Evolutionary conservation across 2,329 filamentous ascomycete genomes (phyloP).

Genomic region (Mollisia scopiformis): DNA sequence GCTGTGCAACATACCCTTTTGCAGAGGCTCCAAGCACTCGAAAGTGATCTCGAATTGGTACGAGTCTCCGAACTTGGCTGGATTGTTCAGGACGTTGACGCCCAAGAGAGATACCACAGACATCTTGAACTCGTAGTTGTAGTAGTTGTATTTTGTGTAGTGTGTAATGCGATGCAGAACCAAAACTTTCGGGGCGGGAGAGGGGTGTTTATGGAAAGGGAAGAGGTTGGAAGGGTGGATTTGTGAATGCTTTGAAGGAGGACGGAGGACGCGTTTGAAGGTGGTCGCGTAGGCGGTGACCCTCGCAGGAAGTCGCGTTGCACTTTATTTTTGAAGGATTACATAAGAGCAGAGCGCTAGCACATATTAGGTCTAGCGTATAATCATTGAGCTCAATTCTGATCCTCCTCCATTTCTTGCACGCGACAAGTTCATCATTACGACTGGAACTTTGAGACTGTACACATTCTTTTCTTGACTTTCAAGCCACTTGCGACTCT

Average conservation of each 20-base stretch:
- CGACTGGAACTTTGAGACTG: background rate
- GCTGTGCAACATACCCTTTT: conserved; percentile 69
- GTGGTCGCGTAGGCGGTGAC: background rate
- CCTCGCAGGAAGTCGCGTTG: background rate
- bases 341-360: too few species aligned
- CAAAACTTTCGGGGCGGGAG: background rate
- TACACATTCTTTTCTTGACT: background rate
- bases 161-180: background rate
- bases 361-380: too few species aligned
- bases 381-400: too few species aligned
- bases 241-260: background rate
- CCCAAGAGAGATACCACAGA: conserved; percentile 95
- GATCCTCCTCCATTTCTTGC: too few species aligned
- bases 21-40: conserved; percentile 91
- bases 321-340: background rate
- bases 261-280: background rate
- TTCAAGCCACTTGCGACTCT: background rate
- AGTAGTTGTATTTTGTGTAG: background rate
- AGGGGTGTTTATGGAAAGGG: background rate
- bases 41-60: conserved; percentile 99
- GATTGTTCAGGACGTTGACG: conserved; percentile 96
- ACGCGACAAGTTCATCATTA: background rate
- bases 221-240: background rate
- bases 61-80: conserved; percentile 86
- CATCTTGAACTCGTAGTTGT: conserved; percentile 59